Conservation (phyloP, 2,329 filamentous ascomycete species). For the Sporothrix globosa region DNA sequence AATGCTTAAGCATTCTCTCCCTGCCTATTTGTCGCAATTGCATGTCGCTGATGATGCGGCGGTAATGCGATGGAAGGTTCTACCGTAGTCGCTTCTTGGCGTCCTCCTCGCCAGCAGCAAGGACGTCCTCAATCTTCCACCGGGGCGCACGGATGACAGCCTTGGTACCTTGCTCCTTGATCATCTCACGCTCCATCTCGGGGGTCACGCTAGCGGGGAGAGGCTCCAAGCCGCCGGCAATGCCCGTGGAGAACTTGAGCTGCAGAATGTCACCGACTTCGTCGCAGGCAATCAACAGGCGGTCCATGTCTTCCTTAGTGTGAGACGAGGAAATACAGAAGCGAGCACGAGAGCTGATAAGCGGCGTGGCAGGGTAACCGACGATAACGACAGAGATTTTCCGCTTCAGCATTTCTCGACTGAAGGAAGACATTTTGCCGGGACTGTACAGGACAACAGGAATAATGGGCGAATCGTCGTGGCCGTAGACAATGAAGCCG, state of each 20-base stretch:
- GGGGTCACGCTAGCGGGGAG: conserved; percentile 71
- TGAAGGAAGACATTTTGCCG: conserved; percentile 98
- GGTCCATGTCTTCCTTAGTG: conserved; percentile 97
- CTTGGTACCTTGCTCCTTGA: conserved; percentile 64
- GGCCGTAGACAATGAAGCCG: conserved; percentile 94
- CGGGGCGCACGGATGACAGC: conserved; percentile 76
- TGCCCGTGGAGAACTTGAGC: conserved; percentile 94
- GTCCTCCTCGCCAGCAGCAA: conserved; percentile 55
- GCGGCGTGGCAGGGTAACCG: conserved; percentile 92
- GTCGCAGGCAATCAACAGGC: conserved; percentile 84
- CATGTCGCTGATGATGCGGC: conserved; percentile 28
- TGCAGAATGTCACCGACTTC: conserved; percentile 90
- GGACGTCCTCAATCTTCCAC: conserved; percentile 83
- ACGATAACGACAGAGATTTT: conserved; percentile 98
- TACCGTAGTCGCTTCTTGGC: conserved; percentile 41
- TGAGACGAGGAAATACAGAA: conserved; percentile 96
- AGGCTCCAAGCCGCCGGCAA: conserved; percentile 83
- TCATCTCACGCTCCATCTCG: conserved; percentile 72
- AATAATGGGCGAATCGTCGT: conserved; percentile 97
- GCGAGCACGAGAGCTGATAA: conserved; percentile 90
- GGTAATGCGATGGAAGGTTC: conserved; percentile 34
- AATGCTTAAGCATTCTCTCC: conserved; percentile 30
- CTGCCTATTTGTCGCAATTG: conserved; percentile 24
- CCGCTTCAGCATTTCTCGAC: conserved; percentile 95
- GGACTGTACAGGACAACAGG: conserved; percentile 94